Evolutionary conservation across 257 asterid genomes (phyloP).

Genomic region (Hygrophila difformis): DNA sequence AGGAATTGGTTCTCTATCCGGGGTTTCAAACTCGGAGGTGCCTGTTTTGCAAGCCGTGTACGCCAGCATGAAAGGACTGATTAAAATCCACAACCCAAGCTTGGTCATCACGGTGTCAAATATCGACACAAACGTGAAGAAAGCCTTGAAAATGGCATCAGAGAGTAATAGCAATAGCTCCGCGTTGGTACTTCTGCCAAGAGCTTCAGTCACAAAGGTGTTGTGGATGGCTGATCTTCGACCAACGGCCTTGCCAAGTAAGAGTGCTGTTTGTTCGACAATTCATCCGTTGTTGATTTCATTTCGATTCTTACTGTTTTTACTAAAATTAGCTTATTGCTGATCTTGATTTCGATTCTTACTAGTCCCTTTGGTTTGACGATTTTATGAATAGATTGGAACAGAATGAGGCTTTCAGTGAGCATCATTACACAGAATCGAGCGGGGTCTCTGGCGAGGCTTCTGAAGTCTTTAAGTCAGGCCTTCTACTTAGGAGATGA

Average conservation of each 20-base stretch:
- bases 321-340: not conserved
- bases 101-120: slow-evolving; percentile 58
- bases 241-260: slow-evolving; percentile 77
- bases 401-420: slow-evolving; percentile 57
- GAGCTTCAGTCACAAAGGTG: slow-evolving; percentile 47
- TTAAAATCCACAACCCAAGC: slow-evolving; percentile 82
- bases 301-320: not conserved
- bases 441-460: slow-evolving; percentile 50
- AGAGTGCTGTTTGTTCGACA: slow-evolving; percentile 1
- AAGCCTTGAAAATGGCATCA: slow-evolving; percentile 73
- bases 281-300: not conserved
- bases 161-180: slow-evolving; percentile 36
- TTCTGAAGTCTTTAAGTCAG: slow-evolving; percentile 57
- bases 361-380: no score
- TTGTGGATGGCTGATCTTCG: slow-evolving; percentile 97
- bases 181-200: slow-evolving; percentile 56
- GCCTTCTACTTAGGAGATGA: slow-evolving; percentile 86
- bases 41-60: slow-evolving; percentile 68
- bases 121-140: slow-evolving; percentile 49
- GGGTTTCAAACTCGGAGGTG: slow-evolving; percentile 59
- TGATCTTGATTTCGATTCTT: no score
- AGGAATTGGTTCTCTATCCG: slow-evolving; percentile 58
- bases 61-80: slow-evolving; percentile 87
- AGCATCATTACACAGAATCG: slow-evolving; percentile 87
- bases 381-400: slow-evolving; percentile 68